phyloP scores from a whole-genome alignment of 192 early-diverging fungal species.

The Backusella mclennaniae region DNA sequence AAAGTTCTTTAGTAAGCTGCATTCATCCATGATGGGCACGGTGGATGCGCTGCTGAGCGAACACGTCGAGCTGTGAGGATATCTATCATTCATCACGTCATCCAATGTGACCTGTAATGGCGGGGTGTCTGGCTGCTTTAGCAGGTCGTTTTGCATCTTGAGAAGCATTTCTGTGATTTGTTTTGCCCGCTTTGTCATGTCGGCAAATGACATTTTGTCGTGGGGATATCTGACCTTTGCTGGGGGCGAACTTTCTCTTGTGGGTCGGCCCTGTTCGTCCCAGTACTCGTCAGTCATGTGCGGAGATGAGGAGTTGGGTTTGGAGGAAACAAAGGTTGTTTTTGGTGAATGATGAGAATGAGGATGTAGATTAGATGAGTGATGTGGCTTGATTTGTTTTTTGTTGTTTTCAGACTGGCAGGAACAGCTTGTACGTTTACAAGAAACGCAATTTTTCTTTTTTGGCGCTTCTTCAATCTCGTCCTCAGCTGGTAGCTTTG shows the following conservation, averaged over 20 bases:
- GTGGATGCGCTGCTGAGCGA: slow-evolving; percentile 34
- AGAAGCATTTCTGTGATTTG: slow-evolving; percentile 59
- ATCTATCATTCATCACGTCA: neutral
- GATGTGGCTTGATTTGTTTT: neutral
- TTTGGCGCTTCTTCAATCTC: slow-evolving; percentile 8
- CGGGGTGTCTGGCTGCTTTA: neutral
- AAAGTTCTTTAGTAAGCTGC: neutral
- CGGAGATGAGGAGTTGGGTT: neutral
- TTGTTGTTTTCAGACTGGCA: neutral
- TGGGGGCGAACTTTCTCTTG: slow-evolving; percentile 33
- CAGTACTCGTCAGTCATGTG: neutral
- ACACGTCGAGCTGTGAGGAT: neutral
- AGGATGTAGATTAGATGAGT: neutral
- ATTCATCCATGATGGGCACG: slow-evolving; percentile 24
- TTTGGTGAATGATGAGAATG: neutral
- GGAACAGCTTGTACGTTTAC: neutral
- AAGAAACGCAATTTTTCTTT: slow-evolving; percentile 5
- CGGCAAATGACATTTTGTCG: slow-evolving; percentile 49
- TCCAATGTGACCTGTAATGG: neutral
- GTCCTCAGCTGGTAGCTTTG: slow-evolving; percentile 3
- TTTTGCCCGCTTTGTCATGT: slow-evolving; percentile 68
- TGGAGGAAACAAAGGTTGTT: neutral
- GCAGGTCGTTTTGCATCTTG: slow-evolving; percentile 41
- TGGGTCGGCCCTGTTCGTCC: neutral
- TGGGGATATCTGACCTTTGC: slow-evolving; percentile 54